Conservation (phyloP, 2,329 filamentous ascomycete species). For the Scedosporium minutisporum region DNA sequence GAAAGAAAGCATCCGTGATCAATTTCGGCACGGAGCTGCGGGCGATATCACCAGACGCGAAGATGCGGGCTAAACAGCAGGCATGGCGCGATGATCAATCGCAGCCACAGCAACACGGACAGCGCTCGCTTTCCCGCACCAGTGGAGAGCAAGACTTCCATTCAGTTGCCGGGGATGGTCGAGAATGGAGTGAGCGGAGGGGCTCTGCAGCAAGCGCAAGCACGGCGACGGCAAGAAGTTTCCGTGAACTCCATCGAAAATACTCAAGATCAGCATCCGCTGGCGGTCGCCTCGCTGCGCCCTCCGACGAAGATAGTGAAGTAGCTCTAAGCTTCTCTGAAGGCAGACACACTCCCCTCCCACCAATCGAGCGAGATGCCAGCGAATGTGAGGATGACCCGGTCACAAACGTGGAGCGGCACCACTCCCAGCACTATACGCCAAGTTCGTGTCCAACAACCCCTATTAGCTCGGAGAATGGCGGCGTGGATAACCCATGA, state of each 20-base stretch:
- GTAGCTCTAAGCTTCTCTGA: slow-evolving; percentile 51
- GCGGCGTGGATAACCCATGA: slow-evolving; percentile 12
- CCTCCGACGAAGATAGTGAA: slow-evolving; percentile 51
- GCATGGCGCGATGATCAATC: slow-evolving; percentile 30
- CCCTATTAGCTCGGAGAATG: slow-evolving; percentile 14
- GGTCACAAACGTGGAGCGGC: slow-evolving; percentile 1
- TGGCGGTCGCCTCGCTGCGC: slow-evolving; percentile 33
- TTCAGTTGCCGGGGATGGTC: slow-evolving; percentile 35
- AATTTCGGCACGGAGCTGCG: slow-evolving; percentile 93
- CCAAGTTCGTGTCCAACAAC: neutral
- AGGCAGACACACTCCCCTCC: slow-evolving; percentile 44
- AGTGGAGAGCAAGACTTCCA: slow-evolving; percentile 41
- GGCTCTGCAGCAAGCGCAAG: slow-evolving; percentile 56
- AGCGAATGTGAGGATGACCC: slow-evolving; percentile 15
- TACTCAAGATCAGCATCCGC: slow-evolving; percentile 42
- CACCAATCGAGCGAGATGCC: slow-evolving; percentile 35
- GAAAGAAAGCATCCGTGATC: slow-evolving; percentile 95
- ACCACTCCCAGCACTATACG: neutral
- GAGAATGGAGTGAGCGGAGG: slow-evolving; percentile 39
- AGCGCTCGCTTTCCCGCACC: slow-evolving; percentile 18
- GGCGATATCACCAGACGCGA: slow-evolving; percentile 64
- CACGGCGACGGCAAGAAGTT: slow-evolving; percentile 57
- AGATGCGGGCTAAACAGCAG: slow-evolving; percentile 53
- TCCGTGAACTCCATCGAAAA: slow-evolving; percentile 51
- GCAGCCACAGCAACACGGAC: slow-evolving; percentile 11